Evolutionary conservation across 192 early-diverging fungal species (phyloP).

Genomic region (Linnemannia schmuckeri): DNA sequence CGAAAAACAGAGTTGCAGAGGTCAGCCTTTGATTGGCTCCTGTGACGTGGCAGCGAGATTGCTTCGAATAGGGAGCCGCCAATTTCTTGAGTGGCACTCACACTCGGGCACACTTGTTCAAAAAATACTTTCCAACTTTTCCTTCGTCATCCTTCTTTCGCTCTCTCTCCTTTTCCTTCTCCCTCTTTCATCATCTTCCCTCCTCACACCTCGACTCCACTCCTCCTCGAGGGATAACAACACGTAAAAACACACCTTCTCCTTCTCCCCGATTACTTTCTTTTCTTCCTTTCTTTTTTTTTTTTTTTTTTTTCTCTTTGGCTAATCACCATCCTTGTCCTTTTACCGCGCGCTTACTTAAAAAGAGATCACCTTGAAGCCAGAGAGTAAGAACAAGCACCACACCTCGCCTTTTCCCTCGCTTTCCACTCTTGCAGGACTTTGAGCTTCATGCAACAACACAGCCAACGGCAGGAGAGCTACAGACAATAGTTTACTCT

Average conservation of each 20-base stretch:
- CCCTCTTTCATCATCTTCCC: not conserved
- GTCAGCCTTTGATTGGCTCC: not conserved
- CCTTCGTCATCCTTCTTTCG: not conserved
- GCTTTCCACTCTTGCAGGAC: not conserved
- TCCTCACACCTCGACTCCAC: not conserved
- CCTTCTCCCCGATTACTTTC: not conserved
- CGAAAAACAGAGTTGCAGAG: no score
- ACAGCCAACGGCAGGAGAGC: not conserved
- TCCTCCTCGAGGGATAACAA: constrained; percentile 4
- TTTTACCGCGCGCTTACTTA: not conserved
- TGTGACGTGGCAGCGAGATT: constrained; percentile 48
- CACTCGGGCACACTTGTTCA: not conserved
- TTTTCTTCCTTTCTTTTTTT: not conserved
- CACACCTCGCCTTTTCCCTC: not conserved
- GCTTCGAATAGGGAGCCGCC: not conserved
- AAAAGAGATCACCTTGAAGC: not conserved
- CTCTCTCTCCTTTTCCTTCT: not conserved
- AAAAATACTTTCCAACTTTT: not conserved
- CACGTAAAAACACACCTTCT: no score
- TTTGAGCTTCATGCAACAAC: not conserved
- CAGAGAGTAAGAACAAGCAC: not conserved
- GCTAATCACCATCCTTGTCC: not conserved
- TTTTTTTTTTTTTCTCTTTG: not conserved
- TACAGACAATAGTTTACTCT: not conserved
- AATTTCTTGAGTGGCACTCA: not conserved